Conservation (phyloP, 2,329 filamentous ascomycete genomes). For the Dissoconium aciculare region DNA sequence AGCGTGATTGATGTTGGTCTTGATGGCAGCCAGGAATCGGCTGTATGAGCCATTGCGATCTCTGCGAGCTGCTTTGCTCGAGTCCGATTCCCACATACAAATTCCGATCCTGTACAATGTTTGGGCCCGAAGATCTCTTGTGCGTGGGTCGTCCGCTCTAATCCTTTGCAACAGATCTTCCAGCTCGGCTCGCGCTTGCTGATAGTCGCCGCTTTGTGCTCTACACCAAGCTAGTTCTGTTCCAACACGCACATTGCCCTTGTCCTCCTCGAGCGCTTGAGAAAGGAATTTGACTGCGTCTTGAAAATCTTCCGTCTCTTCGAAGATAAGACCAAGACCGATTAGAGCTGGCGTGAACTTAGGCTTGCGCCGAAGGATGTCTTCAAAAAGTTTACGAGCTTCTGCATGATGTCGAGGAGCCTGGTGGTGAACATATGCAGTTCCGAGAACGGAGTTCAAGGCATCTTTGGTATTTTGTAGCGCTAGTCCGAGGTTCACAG, state of each 20-base stretch:
- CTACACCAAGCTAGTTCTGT: constrained; percentile 89
- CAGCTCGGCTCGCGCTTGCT: constrained; percentile 51
- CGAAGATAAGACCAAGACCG: constrained; percentile 77
- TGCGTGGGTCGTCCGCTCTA: constrained; percentile 43
- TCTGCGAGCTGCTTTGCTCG: constrained; percentile 59
- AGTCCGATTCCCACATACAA: constrained; percentile 73
- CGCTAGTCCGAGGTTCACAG: constrained; percentile 49
- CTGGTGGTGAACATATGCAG: constrained; percentile 80
- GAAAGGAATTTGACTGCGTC: constrained; percentile 68
- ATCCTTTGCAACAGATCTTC: constrained; percentile 54
- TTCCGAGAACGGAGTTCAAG: constrained; percentile 63
- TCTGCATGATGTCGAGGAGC: constrained; percentile 79
- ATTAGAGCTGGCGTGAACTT: constrained; percentile 70
- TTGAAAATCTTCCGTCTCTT: constrained; percentile 80
- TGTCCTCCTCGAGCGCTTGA: constrained; percentile 59
- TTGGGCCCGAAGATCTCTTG: constrained; percentile 63
- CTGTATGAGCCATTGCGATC: constrained; percentile 69
- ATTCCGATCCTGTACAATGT: constrained; percentile 75
- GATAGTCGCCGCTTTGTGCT: constrained; percentile 64
- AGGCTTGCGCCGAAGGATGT: constrained; percentile 59
- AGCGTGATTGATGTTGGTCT: constrained; percentile 74
- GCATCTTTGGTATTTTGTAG: constrained; percentile 59
- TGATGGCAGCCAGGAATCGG: constrained; percentile 68
- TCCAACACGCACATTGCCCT: constrained; percentile 59
- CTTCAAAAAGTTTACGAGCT: constrained; percentile 72